A percentile compares a stretch with the other conserved stretches of the same genome.
Conservation (phyloP, 495 filamentous ascomycete genomes). For the Penicillium lagena region DNA sequence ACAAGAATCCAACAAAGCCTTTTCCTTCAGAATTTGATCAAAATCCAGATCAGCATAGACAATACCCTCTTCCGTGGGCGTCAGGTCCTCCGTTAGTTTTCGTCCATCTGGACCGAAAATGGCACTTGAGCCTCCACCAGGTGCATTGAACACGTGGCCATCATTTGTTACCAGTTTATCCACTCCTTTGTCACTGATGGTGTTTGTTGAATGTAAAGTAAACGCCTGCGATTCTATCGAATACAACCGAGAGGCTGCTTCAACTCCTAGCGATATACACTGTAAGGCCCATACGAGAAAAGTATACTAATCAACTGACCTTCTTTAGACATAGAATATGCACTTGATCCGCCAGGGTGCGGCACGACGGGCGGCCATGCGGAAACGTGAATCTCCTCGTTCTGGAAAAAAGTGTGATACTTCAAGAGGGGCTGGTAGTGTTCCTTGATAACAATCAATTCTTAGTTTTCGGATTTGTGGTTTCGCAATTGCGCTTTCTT, state of each 20-base stretch:
- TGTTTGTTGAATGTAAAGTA: conserved; percentile 41
- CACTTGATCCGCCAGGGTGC: conserved; percentile 11
- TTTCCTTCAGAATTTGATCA: conserved; percentile 25
- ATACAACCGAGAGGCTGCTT: conserved; percentile 36
- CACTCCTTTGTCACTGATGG: conserved; percentile 37
- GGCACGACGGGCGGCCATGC: conserved; percentile 46
- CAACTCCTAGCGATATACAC: conserved; percentile 9
- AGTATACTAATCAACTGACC: conserved; percentile 20
- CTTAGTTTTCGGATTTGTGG: no score
- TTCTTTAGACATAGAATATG: conserved; percentile 32
- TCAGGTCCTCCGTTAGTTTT: conserved; percentile 28
- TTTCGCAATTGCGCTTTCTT: no score
- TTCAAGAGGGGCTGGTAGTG: conserved; percentile 55
- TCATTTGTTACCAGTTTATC: conserved; percentile 27
- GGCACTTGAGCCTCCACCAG: conserved; percentile 44
- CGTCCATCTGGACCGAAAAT: conserved; percentile 51
- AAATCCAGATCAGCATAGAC: conserved; percentile 43
- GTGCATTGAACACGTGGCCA: conserved; percentile 22
- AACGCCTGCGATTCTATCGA: conserved; percentile 47
- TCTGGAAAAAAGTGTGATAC: conserved; percentile 45
- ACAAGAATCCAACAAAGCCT: conserved; percentile 34
- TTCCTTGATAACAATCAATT: conserved; percentile 47
- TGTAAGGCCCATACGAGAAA: not conserved
- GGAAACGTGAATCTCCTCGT: conserved; percentile 50
- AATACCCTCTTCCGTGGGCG: conserved; percentile 30